Evolutionary conservation across 805 yeast species (phyloP).

Genomic region (Candida jianshihensis): DNA sequence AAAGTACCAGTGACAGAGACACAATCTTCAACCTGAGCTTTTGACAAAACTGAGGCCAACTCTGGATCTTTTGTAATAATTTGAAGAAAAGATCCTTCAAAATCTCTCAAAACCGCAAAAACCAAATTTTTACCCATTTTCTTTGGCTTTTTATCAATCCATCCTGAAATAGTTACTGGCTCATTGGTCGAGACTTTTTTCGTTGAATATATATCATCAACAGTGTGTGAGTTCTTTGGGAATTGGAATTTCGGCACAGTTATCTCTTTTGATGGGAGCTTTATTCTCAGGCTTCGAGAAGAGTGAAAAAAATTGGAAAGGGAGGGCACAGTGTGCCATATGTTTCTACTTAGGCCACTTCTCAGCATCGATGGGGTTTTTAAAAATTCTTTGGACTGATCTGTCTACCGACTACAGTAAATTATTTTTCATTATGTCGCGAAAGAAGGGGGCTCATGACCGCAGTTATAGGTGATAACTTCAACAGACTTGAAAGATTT

Average conservation of each 20-base stretch:
- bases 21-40: conserved; percentile 66
- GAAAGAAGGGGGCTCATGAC: too few relatives aligned
- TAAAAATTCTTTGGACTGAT: too few relatives aligned
- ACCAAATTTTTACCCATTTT: conserved; percentile 55
- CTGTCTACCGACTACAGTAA: too few relatives aligned
- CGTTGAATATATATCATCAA: conserved; percentile 5
- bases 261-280: not conserved
- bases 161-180: conserved; percentile 61
- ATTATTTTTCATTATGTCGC: too few relatives aligned
- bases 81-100: conserved; percentile 61
- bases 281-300: not conserved
- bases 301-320: not conserved
- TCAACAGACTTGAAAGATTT: too few relatives aligned
- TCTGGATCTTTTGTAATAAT: conserved; percentile 34
- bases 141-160: conserved; percentile 74
- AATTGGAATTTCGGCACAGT: conserved; percentile 10
- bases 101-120: conserved; percentile 74
- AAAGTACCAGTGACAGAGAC: conserved; percentile 57
- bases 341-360: not conserved
- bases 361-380: not conserved
- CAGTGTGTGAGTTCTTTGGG: conserved; percentile 19
- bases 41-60: conserved; percentile 32
- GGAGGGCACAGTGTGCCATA: not conserved
- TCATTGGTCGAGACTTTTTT: conserved; percentile 3
- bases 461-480: too few relatives aligned